Conservation (phyloP, 768 basidiomycete genomes). For the Mycena galericulata region DNA sequence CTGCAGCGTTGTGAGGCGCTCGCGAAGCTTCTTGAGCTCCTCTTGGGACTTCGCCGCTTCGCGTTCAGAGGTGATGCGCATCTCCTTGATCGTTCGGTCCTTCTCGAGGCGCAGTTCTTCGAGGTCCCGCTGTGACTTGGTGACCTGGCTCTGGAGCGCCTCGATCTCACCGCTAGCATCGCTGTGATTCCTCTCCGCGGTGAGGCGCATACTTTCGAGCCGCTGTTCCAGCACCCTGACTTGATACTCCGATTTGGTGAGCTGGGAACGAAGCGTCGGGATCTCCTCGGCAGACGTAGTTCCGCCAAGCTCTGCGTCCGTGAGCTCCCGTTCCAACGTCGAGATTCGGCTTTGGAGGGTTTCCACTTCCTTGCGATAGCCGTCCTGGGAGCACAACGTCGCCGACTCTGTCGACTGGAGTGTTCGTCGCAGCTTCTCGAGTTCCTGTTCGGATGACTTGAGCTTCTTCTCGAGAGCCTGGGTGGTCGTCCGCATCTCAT, state of each 20-base stretch:
- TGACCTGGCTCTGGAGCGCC: no score
- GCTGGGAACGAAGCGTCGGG: neutral
- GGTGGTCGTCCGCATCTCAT: neutral
- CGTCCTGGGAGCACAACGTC: neutral
- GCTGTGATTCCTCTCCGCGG: no score
- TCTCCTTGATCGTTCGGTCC: no score
- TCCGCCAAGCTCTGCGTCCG: neutral
- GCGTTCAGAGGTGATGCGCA: no score
- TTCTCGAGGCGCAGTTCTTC: no score
- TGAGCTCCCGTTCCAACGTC: neutral
- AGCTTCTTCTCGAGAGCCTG: constrained; percentile 9
- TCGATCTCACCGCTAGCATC: no score
- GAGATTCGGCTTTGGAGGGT: neutral
- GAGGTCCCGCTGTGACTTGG: no score
- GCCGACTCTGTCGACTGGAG: constrained; percentile 1
- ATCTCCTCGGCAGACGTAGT: neutral
- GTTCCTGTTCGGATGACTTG: constrained; percentile 1
- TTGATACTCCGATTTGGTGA: neutral
- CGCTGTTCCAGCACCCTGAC: neutral
- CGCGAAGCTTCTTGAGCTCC: neutral
- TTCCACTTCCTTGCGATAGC: constrained; percentile 6
- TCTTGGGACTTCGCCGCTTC: no score
- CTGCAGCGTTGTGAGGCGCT: no score
- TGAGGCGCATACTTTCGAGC: neutral
- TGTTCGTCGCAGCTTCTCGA: constrained; percentile 1